Evolutionary conservation across 2,329 filamentous ascomycete genomes (phyloP).

Genomic region (Colletotrichum horii): DNA sequence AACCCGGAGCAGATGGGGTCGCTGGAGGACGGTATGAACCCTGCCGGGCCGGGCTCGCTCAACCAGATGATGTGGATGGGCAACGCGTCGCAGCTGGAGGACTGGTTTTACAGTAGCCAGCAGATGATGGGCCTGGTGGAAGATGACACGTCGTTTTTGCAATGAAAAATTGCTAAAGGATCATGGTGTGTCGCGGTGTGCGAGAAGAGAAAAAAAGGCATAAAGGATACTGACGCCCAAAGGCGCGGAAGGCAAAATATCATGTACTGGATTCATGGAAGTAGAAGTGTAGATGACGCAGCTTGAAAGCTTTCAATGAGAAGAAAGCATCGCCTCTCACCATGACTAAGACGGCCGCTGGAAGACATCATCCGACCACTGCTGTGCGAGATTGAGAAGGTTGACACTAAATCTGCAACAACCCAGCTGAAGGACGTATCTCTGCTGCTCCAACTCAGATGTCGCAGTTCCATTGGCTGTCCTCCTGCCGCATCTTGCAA

Average conservation of each 20-base stretch:
- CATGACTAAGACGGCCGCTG: background rate
- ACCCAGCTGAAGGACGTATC: background rate
- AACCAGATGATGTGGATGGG: slow-evolving; percentile 40
- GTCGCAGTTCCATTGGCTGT: background rate
- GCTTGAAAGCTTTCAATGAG: background rate
- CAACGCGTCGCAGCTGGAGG: slow-evolving; percentile 39
- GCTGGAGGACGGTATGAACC: background rate
- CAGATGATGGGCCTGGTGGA: slow-evolving; percentile 41
- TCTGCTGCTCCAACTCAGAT: background rate
- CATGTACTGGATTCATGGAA: background rate
- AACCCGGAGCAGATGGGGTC: background rate
- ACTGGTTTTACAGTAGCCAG: slow-evolving; percentile 43
- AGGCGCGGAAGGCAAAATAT: background rate
- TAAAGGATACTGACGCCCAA: background rate
- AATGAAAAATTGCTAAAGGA: background rate
- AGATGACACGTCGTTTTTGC: slow-evolving; percentile 22
- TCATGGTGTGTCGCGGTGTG: background rate
- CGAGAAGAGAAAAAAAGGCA: background rate
- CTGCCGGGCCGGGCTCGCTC: slow-evolving; percentile 16
- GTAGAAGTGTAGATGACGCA: background rate
- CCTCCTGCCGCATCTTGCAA: slow-evolving; percentile 1
- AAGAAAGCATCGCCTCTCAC: background rate
- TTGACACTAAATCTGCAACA: background rate
- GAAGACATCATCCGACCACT: background rate
- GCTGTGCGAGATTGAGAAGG: accelerated